These are phyloP conservation scores for Leishmania mexicana DNA, from an alignment of 208 protist species.

Conservation along the genomic window DNA sequence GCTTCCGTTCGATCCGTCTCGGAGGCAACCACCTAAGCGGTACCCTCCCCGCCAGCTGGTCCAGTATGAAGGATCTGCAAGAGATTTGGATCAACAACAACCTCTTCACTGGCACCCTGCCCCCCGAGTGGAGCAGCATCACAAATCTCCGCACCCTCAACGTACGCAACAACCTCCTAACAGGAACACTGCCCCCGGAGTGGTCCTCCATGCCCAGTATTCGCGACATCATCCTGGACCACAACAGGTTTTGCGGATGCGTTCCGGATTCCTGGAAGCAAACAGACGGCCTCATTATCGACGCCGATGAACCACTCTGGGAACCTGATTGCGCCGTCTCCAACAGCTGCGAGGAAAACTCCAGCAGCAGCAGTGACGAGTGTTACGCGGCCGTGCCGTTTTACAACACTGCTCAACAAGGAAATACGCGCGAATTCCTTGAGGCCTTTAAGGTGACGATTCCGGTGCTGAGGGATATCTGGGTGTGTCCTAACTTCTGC, in stretches of 20 bases:
- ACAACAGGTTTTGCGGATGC: background rate
- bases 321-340: background rate
- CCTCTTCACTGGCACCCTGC: background rate
- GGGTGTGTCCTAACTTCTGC: slow-evolving; percentile 4
- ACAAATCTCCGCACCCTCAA: background rate
- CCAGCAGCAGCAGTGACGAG: background rate
- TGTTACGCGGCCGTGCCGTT: background rate
- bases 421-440: background rate
- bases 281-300: background rate
- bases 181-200: background rate
- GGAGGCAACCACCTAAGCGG: background rate
- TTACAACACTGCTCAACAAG: background rate
- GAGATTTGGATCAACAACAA: slow-evolving; percentile 1
- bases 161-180: background rate
- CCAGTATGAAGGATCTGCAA: background rate
- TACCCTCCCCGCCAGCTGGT: background rate
- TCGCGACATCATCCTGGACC: background rate
- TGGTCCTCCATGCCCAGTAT: background rate
- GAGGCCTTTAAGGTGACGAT: background rate
- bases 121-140: slow-evolving; percentile 1
- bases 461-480: background rate
- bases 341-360: background rate
- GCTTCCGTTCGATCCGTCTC: background rate
- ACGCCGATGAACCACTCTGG: background rate
- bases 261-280: background rate